These are phyloP conservation scores for Kwoniella sp. DNA, from an alignment of 768 basidiomycete genomes.

Conservation along the genomic window DNA sequence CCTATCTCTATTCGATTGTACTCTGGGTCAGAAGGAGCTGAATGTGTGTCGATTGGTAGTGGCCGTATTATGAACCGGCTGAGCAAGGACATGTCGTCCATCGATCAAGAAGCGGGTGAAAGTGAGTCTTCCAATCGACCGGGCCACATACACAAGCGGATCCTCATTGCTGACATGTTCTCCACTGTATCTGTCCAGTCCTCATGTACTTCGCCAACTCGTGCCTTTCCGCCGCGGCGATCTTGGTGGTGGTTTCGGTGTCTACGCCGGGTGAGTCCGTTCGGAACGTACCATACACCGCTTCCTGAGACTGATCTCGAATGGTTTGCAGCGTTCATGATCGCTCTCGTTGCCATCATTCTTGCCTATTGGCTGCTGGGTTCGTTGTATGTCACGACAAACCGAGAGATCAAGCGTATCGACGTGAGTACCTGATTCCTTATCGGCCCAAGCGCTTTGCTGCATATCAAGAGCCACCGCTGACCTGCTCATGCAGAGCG, in stretches of 20 bases:
- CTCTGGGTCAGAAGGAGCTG: no score
- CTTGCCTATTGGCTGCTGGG: slow-evolving; percentile 54
- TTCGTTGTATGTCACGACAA: slow-evolving; percentile 55
- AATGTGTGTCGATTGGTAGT: no score
- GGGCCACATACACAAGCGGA: neutral
- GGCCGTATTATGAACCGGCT: slow-evolving; percentile 80
- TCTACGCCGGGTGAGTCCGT: slow-evolving; percentile 51
- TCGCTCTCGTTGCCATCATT: slow-evolving; percentile 52
- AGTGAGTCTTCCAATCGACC: slow-evolving; percentile 36
- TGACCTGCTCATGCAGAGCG: slow-evolving; percentile 31
- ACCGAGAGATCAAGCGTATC: slow-evolving; percentile 58
- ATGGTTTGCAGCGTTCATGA: slow-evolving; percentile 44
- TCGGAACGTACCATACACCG: neutral
- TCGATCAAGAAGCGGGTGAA: slow-evolving; percentile 61
- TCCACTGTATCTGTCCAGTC: slow-evolving; percentile 12
- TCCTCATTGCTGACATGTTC: neutral
- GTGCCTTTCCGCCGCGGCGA: slow-evolving; percentile 47
- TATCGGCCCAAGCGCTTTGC: neutral
- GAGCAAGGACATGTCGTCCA: slow-evolving; percentile 77
- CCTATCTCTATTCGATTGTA: neutral
- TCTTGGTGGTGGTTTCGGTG: slow-evolving; percentile 52
- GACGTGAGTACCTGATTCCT: slow-evolving; percentile 44
- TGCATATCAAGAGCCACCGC: neutral
- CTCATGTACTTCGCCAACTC: slow-evolving; percentile 46
- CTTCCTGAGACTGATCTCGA: neutral